Base-by-base conservation (phyloP, 2,329 filamentous ascomycete species). In the Pseudogymnoascus sp. region DNA sequence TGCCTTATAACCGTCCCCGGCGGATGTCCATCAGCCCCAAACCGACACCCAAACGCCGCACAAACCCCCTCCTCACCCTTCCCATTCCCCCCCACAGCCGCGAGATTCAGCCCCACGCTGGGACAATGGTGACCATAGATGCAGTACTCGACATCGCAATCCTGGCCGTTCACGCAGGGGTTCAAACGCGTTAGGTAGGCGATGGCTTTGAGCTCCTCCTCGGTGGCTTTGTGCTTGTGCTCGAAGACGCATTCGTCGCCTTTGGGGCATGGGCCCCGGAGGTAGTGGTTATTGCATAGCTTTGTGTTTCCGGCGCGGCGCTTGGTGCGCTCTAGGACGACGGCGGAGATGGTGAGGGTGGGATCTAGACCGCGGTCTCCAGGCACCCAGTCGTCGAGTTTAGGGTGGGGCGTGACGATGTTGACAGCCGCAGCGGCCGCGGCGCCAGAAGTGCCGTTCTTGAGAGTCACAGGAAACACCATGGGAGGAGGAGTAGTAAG, bases 201-300 rank as follows among this genome's bases (percentile, higher is more conserved):
- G 66, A 87, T 83, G 2, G 83, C 84, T 37, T 79, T 79, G 62
- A 82, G 75, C 70, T 87, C 84, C 2, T 85, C 83, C 21, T 77
- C 74, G 4, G 77, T 80, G 2, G 81, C 79, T 67, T 77, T 80
- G 69, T 85, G 81, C 54, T 80, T 75, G 72, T 87, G 85, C 65
- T 83, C 81, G 69, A 85, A 87, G 61, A 75, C 76, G 73, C 85
- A 87, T 4, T 77, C 75, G n/a, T 79, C 76, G 10, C 79, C 77
- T 68, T 85, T 86, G 60, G 77, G 71, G 68, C 85, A 87, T 0
- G 80, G 80, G 0, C 83, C 83, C 16, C 83, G 78, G 31, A 87
- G 77, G 69, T 84, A 86, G 69, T 85, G 82, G 60, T 84, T 84
- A 71, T 87, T 87, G 77, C 85, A 87, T 6, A 86, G 75, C 73